These are phyloP conservation scores for Exophiala viscosa DNA, from an alignment of 2,329 filamentous ascomycete species.

Conservation along the genomic window DNA sequence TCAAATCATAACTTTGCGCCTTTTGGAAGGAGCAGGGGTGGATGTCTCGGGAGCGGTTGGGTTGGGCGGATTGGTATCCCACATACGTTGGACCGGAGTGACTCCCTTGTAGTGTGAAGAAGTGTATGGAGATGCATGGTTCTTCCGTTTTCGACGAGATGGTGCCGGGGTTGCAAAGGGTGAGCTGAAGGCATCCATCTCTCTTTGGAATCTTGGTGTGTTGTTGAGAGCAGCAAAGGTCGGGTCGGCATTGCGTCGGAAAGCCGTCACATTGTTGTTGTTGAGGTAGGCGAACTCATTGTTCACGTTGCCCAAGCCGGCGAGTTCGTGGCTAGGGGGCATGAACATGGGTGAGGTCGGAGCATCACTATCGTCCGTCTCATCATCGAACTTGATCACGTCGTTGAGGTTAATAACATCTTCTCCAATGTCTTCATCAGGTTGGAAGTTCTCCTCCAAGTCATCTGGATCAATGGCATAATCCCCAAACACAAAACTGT, in stretches of 20 bases:
- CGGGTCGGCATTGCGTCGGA: slow-evolving; percentile 58
- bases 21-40: slow-evolving; percentile 24
- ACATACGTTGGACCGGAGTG: slow-evolving; percentile 29
- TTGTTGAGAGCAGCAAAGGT: slow-evolving; percentile 40
- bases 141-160: slow-evolving; percentile 18
- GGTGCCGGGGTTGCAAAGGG: slow-evolving; percentile 22
- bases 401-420: slow-evolving; percentile 63
- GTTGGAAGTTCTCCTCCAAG: slow-evolving; percentile 54
- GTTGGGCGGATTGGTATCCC: slow-evolving; percentile 21
- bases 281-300: slow-evolving; percentile 47
- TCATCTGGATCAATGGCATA: slow-evolving; percentile 53
- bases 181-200: slow-evolving; percentile 19
- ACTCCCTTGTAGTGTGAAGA: slow-evolving; percentile 29
- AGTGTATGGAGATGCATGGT: slow-evolving; percentile 27
- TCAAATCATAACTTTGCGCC: slow-evolving; percentile 23
- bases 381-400: slow-evolving; percentile 65
- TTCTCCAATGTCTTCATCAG: slow-evolving; percentile 60
- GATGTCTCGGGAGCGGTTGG: slow-evolving; percentile 16
- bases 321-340: slow-evolving; percentile 24
- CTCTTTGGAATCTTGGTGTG: slow-evolving; percentile 42
- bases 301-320: slow-evolving; percentile 8
- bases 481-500: slow-evolving; percentile 28
- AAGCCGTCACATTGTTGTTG: slow-evolving; percentile 70
- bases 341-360: slow-evolving; percentile 44
- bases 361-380: slow-evolving; percentile 46